Percentiles rank a stretch among this genome's conserved stretches.
These are phyloP conservation scores for Cucurbita maxima DNA, from an alignment of 306 rosid genomes.

Conservation along the genomic window DNA sequence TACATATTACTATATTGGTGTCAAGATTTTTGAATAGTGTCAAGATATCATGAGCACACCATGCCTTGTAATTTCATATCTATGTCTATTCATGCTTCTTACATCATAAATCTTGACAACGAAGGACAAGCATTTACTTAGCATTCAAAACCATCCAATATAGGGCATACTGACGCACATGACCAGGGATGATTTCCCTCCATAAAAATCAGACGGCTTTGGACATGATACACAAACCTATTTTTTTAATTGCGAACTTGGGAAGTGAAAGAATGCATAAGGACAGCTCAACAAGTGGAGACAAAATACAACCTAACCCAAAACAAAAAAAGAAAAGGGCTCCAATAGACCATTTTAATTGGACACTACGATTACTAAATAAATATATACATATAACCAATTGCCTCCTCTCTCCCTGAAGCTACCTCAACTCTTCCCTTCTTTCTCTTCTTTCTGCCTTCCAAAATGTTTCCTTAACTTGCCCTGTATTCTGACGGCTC, in stretches of 20 bases:
- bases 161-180: background rate
- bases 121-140: background rate
- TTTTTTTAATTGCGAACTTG: background rate
- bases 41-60: background rate
- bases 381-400: too few relatives aligned
- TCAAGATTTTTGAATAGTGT: background rate
- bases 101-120: background rate
- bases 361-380: background rate
- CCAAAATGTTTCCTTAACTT: background rate
- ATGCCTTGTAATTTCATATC: background rate
- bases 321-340: background rate
- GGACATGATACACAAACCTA: background rate
- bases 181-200: background rate
- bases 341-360: background rate
- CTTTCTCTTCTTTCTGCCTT: background rate
- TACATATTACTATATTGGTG: background rate
- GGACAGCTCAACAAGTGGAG: too few relatives aligned
- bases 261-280: too few relatives aligned
- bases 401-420: background rate
- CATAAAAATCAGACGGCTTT: background rate
- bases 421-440: background rate
- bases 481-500: background rate
- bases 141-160: background rate
- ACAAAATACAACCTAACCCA: too few relatives aligned
- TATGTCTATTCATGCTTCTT: background rate